These are phyloP conservation scores for Fusarium piperis DNA, from an alignment of 2,329 filamentous ascomycete species.

Conservation along the genomic window DNA sequence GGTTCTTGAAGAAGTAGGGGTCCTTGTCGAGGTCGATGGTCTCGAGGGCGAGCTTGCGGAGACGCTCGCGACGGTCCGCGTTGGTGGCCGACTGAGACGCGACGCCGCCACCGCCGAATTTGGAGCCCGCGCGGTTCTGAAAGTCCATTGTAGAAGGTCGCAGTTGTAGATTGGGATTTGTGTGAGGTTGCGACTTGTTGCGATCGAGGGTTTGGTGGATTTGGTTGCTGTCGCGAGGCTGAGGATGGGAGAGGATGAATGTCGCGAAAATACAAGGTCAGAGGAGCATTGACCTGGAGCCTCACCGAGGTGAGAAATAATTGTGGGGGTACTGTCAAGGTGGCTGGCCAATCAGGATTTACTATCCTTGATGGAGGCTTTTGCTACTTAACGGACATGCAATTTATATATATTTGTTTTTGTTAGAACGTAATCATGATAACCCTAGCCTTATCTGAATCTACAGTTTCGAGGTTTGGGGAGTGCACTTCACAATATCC, in stretches of 20 bases:
- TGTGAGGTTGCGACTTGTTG: not conserved
- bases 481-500: constrained; percentile 25
- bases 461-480: not conserved
- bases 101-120: constrained; percentile 97
- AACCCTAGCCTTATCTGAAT: not conserved
- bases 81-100: constrained; percentile 94
- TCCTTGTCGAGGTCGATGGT: constrained; percentile 99
- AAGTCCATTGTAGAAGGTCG: constrained; percentile 67
- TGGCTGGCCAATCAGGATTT: constrained; percentile 31
- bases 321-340: not conserved
- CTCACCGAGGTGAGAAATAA: constrained; percentile 20
- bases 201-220: not conserved
- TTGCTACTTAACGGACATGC: not conserved
- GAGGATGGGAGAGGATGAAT: constrained; percentile 3
- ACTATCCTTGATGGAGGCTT: not conserved
- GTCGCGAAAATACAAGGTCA: constrained; percentile 32
- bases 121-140: constrained; percentile 94
- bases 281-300: constrained; percentile 2
- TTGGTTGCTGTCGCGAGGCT: constrained; percentile 19
- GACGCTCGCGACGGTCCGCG: constrained; percentile 94
- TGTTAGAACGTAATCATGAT: not conserved
- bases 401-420: not conserved
- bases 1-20: constrained; percentile 99
- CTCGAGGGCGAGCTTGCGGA: constrained; percentile 97
- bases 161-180: not conserved